Conservation (phyloP, 345 rosid genomes). For the Anastatica hierochuntica region DNA sequence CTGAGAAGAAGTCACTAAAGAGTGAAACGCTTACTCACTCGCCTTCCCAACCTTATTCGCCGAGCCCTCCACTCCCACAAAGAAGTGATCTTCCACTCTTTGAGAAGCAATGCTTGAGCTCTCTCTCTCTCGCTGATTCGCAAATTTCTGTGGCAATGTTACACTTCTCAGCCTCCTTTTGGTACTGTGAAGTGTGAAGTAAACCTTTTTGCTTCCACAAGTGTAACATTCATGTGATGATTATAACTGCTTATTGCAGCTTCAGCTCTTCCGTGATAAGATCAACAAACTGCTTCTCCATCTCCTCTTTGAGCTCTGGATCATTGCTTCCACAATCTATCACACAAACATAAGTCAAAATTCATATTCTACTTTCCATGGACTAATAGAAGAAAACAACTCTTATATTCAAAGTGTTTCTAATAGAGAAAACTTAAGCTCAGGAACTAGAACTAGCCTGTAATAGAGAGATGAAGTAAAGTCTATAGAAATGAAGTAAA, state of each 20-base stretch:
- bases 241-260: conserved; percentile 66
- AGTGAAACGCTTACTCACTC: conserved; percentile 36
- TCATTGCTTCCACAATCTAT: conserved; percentile 76
- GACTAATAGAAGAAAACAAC: too few species aligned
- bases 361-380: too few species aligned
- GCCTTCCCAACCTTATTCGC: conserved; percentile 71
- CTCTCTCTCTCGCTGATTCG: conserved; percentile 70
- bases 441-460: too few species aligned
- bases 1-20: conserved; percentile 10
- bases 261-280: conserved; percentile 77
- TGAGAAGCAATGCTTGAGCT: conserved; percentile 54
- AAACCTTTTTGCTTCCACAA: conserved; percentile 70
- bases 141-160: conserved; percentile 79
- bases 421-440: too few species aligned
- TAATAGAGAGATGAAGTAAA: too few species aligned
- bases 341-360: too few species aligned
- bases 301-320: conserved; percentile 72
- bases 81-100: conserved; percentile 63
- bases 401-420: too few species aligned
- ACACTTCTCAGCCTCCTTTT: conserved; percentile 87
- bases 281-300: conserved; percentile 89
- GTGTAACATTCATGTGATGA: conserved; percentile 63
- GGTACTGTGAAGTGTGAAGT: conserved; percentile 84
- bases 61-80: conserved; percentile 73
- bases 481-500: too few species aligned